Conservation (phyloP, 2,329 filamentous ascomycete genomes). For the Torrubiellomyces zombiae region DNA sequence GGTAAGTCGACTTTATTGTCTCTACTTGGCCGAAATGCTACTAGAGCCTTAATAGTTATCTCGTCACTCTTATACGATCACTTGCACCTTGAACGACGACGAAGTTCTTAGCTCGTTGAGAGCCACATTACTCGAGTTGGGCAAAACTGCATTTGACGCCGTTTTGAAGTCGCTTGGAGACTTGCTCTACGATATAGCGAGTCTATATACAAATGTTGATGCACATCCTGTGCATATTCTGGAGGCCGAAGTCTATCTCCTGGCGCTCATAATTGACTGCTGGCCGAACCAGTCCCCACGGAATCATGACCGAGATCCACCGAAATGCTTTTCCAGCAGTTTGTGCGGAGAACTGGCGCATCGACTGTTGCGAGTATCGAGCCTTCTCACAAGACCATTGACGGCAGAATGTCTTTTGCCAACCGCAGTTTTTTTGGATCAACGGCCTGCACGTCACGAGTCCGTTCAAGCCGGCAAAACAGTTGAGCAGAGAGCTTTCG, state of each 20-base stretch:
- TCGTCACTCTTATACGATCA: no score
- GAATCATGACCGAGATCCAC: conserved; percentile 10
- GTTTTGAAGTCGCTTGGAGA: conserved; percentile 41
- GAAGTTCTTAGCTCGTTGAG: conserved; percentile 44
- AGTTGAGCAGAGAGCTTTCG: no score
- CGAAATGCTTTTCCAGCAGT: conserved; percentile 13
- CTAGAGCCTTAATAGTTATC: no score
- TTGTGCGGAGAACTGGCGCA: conserved; percentile 32
- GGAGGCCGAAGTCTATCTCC: conserved; percentile 47
- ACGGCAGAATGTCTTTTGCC: conserved; percentile 40
- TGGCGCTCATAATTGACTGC: conserved; percentile 47
- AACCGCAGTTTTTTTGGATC: conserved; percentile 39
- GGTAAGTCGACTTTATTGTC: no score
- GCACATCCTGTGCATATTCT: conserved; percentile 42
- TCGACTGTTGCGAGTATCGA: conserved; percentile 38
- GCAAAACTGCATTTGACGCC: conserved; percentile 31
- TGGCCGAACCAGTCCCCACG: conserved; percentile 41
- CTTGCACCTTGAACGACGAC: conserved; percentile 30
- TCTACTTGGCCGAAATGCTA: no score
- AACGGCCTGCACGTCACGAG: conserved; percentile 23
- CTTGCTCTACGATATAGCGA: conserved; percentile 40
- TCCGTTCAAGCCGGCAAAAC: no score
- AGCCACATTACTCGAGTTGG: conserved; percentile 43
- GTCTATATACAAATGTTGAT: conserved; percentile 32
- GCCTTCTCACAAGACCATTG: conserved; percentile 39